Conservation (phyloP, 1,284 basidiomycete genomes). For the Trametes polyzona region DNA sequence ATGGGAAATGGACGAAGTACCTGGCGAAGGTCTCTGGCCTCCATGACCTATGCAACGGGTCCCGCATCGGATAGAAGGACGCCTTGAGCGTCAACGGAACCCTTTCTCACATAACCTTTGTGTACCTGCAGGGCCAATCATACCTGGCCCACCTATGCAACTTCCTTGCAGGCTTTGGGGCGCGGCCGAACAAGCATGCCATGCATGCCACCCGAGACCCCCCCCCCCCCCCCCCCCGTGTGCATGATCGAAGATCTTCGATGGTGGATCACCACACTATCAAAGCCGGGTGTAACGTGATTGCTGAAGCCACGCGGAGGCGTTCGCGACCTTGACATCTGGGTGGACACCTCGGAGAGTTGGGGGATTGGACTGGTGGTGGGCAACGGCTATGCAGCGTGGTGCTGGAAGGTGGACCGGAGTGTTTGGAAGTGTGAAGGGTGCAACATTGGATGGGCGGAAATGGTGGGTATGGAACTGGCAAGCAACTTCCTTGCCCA, state of each 20-base stretch:
- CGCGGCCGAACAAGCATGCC: background rate
- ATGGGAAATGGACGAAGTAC: constrained; percentile 27
- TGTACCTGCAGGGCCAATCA: constrained; percentile 29
- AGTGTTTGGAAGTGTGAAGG: constrained; percentile 32
- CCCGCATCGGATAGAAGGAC: background rate
- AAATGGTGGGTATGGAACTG: constrained; percentile 44
- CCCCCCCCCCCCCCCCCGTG: constrained; percentile 22
- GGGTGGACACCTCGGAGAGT: constrained; percentile 41
- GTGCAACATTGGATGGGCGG: constrained; percentile 45
- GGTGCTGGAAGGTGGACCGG: constrained; percentile 27
- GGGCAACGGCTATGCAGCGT: constrained; percentile 34
- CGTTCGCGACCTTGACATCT: constrained; percentile 28
- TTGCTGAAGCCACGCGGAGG: constrained; percentile 22
- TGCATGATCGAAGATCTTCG: constrained; percentile 31
- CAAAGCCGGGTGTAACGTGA: background rate
- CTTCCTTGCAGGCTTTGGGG: constrained; percentile 26
- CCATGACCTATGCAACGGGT: background rate
- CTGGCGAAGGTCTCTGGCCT: background rate
- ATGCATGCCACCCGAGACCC: no score
- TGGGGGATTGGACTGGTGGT: constrained; percentile 43
- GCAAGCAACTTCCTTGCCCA: constrained; percentile 12
- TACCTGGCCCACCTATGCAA: constrained; percentile 34
- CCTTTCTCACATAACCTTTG: constrained; percentile 39
- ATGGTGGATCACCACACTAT: constrained; percentile 39
- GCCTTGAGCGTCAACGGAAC: constrained; percentile 34